Evolutionary conservation across 1,284 basidiomycete species (phyloP), one percentile per base, ranked within the genome.

Genomic region (Ganoderma multipileum): DNA sequence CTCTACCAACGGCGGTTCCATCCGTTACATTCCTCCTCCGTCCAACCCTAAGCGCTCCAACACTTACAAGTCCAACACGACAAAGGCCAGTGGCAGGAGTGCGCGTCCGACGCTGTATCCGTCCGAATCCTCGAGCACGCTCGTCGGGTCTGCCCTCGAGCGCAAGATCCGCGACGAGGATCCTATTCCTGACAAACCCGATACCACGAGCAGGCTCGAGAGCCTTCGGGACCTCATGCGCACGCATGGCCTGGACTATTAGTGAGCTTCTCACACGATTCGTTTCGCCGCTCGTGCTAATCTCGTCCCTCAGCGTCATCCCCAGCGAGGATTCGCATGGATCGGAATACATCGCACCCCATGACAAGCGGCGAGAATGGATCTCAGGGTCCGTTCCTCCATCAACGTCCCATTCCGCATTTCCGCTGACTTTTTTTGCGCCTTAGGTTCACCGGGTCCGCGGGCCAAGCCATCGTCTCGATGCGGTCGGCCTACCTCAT

Each of bases 271-370:
- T 50, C 65, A 71, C 65, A 59, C 39, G 64, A 23, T 50, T 55
- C 3, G 6, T 44, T 18, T 74, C 63, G 14, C 61, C 68, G 26
- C 50, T 59, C 59, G 70, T 63, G 59, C 65, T 64, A 41, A 68
- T 47, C 61, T 60, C 68, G 14, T 58, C 57, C 9, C 57, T 55
- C 73, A 92, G 90, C 73, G 77, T 93, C 66, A 83, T 97, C 39
- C 94, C 95, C 1, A 91, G 88, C 64, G 94, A 95, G 78, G 96
- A 98, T 78, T 92, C 95, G 12, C 96, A 98, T 78, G 90, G 90
- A 68, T 96, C 95, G 4, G 96, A 98, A 79, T 95, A 95, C 72
- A 91, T 96, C 14, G 90, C 94, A 9, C 79, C 85, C 7, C 89
- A 90, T 61, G 95, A 98, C 77, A 92, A 93, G 78, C 89, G 96